A percentile compares a stretch with the other conserved stretches of the same genome.
Evolutionary conservation across 768 basidiomycete genomes (phyloP).

Genomic region (Chlorophyllum brunneum): DNA sequence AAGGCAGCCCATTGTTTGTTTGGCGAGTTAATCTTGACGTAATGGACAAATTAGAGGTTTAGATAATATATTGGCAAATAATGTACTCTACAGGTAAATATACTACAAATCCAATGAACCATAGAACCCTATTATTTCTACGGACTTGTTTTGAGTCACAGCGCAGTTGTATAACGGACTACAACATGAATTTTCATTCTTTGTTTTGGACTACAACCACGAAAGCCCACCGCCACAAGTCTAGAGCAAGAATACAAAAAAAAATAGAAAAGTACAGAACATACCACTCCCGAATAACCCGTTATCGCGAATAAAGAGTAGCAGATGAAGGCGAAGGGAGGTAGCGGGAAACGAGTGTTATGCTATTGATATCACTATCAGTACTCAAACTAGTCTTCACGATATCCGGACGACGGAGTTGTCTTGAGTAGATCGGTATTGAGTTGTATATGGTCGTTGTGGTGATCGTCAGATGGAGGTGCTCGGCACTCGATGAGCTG

Average conservation of each 20-base stretch:
- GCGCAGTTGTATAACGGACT: not conserved
- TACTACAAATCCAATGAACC: not conserved
- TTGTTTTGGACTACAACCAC: slow-evolving; percentile 3
- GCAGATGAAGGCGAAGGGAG: not conserved
- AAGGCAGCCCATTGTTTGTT: too few species aligned
- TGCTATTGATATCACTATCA: slow-evolving; percentile 7
- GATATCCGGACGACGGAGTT: not conserved
- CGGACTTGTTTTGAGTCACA: not conserved
- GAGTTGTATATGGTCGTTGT: not conserved
- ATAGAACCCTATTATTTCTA: not conserved
- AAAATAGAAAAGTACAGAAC: slow-evolving; percentile 4
- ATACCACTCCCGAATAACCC: slow-evolving; percentile 7
- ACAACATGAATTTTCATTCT: slow-evolving; percentile 12
- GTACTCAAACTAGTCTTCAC: slow-evolving; percentile 6
- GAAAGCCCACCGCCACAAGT: not conserved
- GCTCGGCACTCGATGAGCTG: slow-evolving; percentile 4
- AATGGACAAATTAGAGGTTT: not conserved
- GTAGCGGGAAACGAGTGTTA: slow-evolving; percentile 2
- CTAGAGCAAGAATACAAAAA: slow-evolving; percentile 3
- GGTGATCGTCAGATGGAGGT: slow-evolving; percentile 1
- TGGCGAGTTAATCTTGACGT: too few species aligned
- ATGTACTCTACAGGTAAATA: not conserved
- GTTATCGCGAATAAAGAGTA: not conserved
- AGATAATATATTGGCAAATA: not conserved
- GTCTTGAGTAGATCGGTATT: not conserved